phyloP scores from a whole-genome alignment of 78 protist genomes.

The Dictyostelium purpureum region DNA sequence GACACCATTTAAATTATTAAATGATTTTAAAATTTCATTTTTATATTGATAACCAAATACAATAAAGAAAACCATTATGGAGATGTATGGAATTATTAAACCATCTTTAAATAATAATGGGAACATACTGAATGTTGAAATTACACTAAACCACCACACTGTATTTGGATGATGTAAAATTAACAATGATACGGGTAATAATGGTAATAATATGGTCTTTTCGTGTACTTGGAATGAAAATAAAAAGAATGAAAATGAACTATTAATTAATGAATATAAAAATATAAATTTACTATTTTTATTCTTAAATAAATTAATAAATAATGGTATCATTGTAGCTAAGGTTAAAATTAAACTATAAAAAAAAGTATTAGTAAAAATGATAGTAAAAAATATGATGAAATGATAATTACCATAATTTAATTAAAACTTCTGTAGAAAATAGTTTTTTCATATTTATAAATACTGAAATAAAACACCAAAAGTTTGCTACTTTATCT shows the following conservation, averaged over 20 bases:
- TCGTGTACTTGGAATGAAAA: conserved; percentile 97
- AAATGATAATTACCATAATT: conserved; percentile 43
- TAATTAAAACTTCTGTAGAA: conserved; percentile 4
- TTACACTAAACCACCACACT: conserved; percentile 2
- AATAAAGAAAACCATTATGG: background rate
- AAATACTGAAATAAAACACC: conserved; percentile 89
- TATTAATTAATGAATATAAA: conserved; percentile 36
- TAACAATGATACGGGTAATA: conserved; percentile 81
- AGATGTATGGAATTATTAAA: conserved; percentile 51
- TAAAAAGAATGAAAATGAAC: conserved; percentile 92
- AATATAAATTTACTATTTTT: conserved; percentile 3
- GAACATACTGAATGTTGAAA: conserved; percentile 81
- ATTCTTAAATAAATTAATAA: background rate
- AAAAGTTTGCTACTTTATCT: conserved; percentile 97
- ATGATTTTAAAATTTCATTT: background rate
- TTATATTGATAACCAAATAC: conserved; percentile 16
- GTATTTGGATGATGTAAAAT: background rate
- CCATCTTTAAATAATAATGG: conserved; percentile 80
- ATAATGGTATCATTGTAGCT: conserved; percentile 24
- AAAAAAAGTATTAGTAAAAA: background rate
- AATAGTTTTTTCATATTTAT: conserved; percentile 74
- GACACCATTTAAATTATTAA: background rate
- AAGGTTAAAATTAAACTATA: conserved; percentile 46
- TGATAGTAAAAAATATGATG: background rate
- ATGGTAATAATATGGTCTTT: conserved; percentile 90